Percentiles rank a stretch among this genome's conserved stretches.
Evolutionary conservation across 306 rosid species (phyloP).

Genomic region (Vigna mungo): DNA sequence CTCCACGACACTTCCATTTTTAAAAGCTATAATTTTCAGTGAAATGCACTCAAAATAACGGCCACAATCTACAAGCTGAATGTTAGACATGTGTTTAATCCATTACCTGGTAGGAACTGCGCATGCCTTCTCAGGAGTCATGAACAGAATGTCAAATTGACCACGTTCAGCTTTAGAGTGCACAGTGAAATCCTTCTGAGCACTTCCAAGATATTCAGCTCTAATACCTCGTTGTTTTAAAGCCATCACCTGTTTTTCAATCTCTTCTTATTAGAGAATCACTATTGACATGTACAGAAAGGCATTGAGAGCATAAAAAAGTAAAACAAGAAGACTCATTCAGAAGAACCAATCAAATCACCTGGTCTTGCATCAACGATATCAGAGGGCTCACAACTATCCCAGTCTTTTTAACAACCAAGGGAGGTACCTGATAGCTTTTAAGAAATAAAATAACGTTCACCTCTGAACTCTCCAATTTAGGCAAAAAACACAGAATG

Average conservation of each 20-base stretch:
- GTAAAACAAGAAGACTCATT: neutral
- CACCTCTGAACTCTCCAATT: slow-evolving; percentile 10
- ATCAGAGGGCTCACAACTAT: slow-evolving; percentile 85
- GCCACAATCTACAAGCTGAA: neutral
- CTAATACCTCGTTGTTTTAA: slow-evolving; percentile 82
- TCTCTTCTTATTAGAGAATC: slow-evolving; percentile 36
- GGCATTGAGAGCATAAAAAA: slow-evolving; percentile 28
- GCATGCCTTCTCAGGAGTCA: slow-evolving; percentile 97
- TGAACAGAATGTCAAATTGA: slow-evolving; percentile 75
- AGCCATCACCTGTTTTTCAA: slow-evolving; percentile 80
- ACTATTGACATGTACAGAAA: neutral
- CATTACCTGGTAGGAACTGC: slow-evolving; percentile 69
- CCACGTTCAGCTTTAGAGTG: slow-evolving; percentile 82
- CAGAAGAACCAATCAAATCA: slow-evolving; percentile 18
- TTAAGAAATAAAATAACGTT: slow-evolving; percentile 13
- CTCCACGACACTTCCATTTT: neutral
- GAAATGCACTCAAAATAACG: slow-evolving; percentile 35
- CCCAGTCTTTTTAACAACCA: slow-evolving; percentile 81
- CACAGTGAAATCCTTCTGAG: slow-evolving; percentile 77
- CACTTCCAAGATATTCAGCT: slow-evolving; percentile 87
- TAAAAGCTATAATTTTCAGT: neutral
- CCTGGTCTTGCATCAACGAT: slow-evolving; percentile 96
- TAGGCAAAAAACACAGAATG: neutral
- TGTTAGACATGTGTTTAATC: slow-evolving; percentile 15
- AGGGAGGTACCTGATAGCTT: slow-evolving; percentile 93